A percentile compares a stretch with the other conserved stretches of the same genome.
These are phyloP conservation scores for Ophiorrhiza pumila DNA, from an alignment of 257 asterid species.

Conservation along the genomic window DNA sequence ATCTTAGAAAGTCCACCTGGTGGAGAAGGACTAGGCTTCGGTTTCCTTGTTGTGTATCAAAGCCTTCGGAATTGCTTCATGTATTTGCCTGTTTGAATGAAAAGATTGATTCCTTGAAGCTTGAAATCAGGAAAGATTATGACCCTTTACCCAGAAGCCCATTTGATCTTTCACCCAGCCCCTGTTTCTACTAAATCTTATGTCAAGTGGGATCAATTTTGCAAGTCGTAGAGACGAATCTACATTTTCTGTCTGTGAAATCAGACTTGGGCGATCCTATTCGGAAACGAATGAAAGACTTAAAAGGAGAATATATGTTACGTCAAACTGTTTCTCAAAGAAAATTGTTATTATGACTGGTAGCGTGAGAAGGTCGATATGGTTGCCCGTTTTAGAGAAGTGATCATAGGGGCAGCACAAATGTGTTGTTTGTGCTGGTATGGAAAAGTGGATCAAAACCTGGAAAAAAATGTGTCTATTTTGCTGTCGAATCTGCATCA, in stretches of 20 bases:
- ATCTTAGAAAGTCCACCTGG: no score
- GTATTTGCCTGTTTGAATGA: no score
- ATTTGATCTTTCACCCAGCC: not conserved
- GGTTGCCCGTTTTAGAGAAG: not conserved
- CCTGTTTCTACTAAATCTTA: not conserved
- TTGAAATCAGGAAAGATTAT: not conserved
- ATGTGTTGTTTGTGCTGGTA: conserved; percentile 3
- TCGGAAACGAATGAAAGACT: not conserved
- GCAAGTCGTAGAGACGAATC: not conserved
- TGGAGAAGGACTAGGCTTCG: no score
- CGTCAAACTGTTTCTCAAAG: not conserved
- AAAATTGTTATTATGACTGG: not conserved
- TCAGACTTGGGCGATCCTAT: not conserved
- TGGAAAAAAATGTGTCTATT: not conserved
- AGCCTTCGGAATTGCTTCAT: not conserved
- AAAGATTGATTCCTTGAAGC: not conserved
- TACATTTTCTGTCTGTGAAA: no score
- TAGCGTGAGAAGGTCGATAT: not conserved
- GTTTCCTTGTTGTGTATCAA: no score
- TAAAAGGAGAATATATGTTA: not conserved
- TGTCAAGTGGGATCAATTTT: not conserved
- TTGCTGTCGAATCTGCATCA: not conserved
- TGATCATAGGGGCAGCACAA: not conserved
- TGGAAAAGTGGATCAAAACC: no score
- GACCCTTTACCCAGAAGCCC: not conserved